Evolutionary conservation across 371 early-diverging fungal genomes (phyloP).

Genomic region (Apophysomyces variabilis): DNA sequence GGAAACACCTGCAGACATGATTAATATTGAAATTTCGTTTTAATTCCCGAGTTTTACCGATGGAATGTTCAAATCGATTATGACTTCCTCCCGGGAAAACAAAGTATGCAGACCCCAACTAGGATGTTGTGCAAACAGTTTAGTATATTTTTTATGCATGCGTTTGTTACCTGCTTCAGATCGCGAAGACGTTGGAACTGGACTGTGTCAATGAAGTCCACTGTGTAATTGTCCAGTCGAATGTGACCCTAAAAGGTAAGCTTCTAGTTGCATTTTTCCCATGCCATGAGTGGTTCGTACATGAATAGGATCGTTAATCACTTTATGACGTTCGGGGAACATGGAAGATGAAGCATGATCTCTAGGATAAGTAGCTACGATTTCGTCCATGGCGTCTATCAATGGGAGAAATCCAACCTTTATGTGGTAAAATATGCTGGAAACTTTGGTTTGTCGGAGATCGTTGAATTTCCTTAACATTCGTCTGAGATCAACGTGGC

Average conservation of each 20-base stretch:
- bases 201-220: constrained; percentile 89
- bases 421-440: no score
- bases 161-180: constrained; percentile 79
- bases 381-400: not conserved
- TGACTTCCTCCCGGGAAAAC: constrained; percentile 96
- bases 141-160: not conserved
- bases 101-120: constrained; percentile 72
- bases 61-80: constrained; percentile 88
- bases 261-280: not conserved
- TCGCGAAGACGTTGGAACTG: constrained; percentile 92
- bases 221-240: constrained; percentile 63
- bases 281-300: constrained; percentile 22
- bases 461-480: not conserved
- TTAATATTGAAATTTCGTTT: not conserved
- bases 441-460: constrained; percentile 1
- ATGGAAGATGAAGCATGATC: constrained; percentile 37
- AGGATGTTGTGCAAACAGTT: not conserved
- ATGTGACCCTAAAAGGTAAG: constrained; percentile 75
- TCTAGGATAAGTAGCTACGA: not conserved
- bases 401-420: not conserved
- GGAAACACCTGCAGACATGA: constrained; percentile 64
- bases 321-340: constrained; percentile 48
- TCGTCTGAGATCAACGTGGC: no score
- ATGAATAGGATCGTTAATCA: constrained; percentile 74
- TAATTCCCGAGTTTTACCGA: constrained; percentile 59